Evolutionary conservation across 177 flowering plant genomes (phyloP), one percentile per base, ranked within the genome.

Genomic region (Vitis hybrid): DNA sequence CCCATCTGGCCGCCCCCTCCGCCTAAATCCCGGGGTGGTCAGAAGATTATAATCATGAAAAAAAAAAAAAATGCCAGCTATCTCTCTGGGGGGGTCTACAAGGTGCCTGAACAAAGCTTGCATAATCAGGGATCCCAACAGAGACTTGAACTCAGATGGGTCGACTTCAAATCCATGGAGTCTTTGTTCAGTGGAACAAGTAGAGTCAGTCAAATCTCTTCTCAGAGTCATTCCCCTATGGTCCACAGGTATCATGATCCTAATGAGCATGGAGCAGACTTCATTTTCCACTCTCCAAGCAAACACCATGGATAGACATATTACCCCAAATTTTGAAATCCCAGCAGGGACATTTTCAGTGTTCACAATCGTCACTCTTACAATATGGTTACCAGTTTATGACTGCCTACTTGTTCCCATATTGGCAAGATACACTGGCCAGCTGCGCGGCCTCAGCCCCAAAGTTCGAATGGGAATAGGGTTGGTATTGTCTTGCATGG

Each of bases 121-220:
- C 79, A 56, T 83, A 24, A 51, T 74, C 16, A 65, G 65, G 58
- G 51, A 70, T 49, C 21, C 69, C 48, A 52, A 71, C 12, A 68
- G 72, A 48, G 85, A 78, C 49, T 10, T 69, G 2, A 58, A 32
- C 15, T 24, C 50, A n/a, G 76, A 76, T 56, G 86, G 80, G 46
- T 46, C 19, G 7, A 75, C 81, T 15, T 50, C 81, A 52, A 52
- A 78, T 61, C 72, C 84, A 35, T 82, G 86, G 89, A 74, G 76
- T 16, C 74, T 85, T 6, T 88, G 91, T 71, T 81, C 84, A 7
- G 78, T 83, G 11, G 79, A 88, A 9, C 88, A 86, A 78, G 88
- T 88, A 0, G 87, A 85, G 74, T 83, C 80, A 59, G 74, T 88
- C 27, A 88, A 88, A 66, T 56, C 82, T 9, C 66, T 88, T 0